Evolutionary conservation across 169 alveolate genomes (phyloP).

Genomic region (Plasmodium cynomolgi): DNA sequence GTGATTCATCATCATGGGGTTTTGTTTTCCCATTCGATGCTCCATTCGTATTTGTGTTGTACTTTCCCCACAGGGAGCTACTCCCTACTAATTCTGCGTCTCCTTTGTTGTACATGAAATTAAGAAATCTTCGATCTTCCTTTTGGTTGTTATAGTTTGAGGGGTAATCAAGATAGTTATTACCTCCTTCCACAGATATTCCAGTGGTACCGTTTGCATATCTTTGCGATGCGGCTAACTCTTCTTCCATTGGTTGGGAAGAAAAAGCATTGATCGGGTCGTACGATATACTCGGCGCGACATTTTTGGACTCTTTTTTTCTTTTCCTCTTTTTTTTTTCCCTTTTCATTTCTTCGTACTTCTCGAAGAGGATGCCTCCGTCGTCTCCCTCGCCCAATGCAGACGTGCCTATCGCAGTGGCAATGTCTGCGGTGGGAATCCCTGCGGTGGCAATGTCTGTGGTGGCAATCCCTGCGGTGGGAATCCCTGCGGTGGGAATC

Average conservation of each 20-base stretch:
- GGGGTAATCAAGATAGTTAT: neutral
- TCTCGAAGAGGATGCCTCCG: neutral
- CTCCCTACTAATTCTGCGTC: neutral
- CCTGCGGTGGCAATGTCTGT: too few species aligned
- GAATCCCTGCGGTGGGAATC: neutral
- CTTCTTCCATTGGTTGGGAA: neutral
- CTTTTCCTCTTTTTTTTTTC: constrained; percentile 32
- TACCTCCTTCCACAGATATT: neutral
- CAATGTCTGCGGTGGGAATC: neutral
- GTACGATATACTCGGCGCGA: neutral
- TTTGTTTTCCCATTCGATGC: neutral
- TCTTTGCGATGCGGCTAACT: neutral
- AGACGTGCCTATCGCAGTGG: neutral
- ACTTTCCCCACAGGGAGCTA: neutral
- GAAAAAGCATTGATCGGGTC: neutral
- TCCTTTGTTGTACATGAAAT: neutral
- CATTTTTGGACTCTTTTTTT: constrained; percentile 3
- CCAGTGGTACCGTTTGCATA: neutral
- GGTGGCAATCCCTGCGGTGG: too few species aligned
- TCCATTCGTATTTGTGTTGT: neutral
- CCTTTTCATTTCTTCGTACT: constrained; percentile 27
- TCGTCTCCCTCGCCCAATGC: neutral
- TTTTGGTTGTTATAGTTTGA: neutral
- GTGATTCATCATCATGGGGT: neutral
- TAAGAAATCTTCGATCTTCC: neutral